Conservation (phyloP, 768 basidiomycete genomes). For the Calocera cornea region DNA sequence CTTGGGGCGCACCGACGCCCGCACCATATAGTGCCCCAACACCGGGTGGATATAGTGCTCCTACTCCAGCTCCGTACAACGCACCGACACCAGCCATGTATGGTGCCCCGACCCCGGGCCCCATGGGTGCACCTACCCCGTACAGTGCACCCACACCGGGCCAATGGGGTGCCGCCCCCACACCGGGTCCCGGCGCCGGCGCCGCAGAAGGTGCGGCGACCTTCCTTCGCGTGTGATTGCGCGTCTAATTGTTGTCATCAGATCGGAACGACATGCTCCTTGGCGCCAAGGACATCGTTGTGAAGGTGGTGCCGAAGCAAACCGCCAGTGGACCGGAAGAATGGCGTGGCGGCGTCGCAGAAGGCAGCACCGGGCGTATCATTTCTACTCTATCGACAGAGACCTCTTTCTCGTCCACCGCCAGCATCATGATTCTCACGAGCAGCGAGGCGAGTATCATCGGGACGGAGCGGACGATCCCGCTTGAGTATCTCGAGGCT, state of each 20-base stretch:
- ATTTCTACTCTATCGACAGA: neutral
- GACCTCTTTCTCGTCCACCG: neutral
- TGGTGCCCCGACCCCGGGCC: slow-evolving; percentile 11
- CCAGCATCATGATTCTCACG: neutral
- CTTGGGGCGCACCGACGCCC: slow-evolving; percentile 22
- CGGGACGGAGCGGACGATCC: neutral
- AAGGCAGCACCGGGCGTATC: neutral
- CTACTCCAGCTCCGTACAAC: slow-evolving; percentile 26
- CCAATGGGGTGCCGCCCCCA: neutral
- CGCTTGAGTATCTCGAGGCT: neutral
- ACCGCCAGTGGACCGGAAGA: neutral
- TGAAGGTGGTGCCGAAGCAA: neutral
- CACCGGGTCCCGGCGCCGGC: neutral
- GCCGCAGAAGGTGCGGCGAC: neutral
- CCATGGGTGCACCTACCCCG: neutral
- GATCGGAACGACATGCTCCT: neutral
- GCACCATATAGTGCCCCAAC: slow-evolving; percentile 13
- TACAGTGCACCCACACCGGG: neutral
- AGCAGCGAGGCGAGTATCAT: neutral
- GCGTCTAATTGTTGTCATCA: neutral
- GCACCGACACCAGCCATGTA: slow-evolving; percentile 24
- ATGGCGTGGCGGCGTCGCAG: neutral
- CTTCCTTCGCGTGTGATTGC: neutral
- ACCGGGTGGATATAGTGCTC: slow-evolving; percentile 22
- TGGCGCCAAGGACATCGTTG: neutral